phyloP scores from a whole-genome alignment of 2,329 filamentous ascomycete species.

The Dactylellina sp. region DNA sequence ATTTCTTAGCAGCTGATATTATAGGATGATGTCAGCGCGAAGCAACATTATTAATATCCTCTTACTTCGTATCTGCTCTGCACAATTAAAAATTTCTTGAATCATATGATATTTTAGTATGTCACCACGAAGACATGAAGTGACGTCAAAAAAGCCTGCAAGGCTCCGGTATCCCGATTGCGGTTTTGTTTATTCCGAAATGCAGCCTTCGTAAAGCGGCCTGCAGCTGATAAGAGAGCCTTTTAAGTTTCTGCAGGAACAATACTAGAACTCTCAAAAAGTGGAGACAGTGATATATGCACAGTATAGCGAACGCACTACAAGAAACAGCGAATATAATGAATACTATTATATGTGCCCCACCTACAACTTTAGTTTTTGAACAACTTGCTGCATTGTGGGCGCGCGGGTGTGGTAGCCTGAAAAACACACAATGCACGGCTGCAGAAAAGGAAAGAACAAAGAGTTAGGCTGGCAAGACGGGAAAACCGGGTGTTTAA shows the following conservation, averaged over 20 bases:
- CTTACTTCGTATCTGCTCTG: too few relatives aligned
- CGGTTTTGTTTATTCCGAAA: constrained; percentile 1
- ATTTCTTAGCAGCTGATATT: too few relatives aligned
- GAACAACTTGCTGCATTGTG: not conserved
- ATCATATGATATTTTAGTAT: too few relatives aligned
- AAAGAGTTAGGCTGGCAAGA: constrained; percentile 53
- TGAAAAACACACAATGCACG: constrained; percentile 43
- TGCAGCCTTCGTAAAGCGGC: constrained; percentile 1
- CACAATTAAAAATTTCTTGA: not conserved
- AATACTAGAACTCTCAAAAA: constrained; percentile 6
- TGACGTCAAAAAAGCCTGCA: not conserved
- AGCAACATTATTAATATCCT: not conserved
- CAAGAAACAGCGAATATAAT: not conserved
- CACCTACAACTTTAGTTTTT: constrained; percentile 2
- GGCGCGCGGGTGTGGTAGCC: constrained; percentile 38
- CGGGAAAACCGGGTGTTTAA: constrained; percentile 39
- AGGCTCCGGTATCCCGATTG: not conserved
- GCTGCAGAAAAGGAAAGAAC: constrained; percentile 55
- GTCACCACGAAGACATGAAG: not conserved
- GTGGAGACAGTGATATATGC: constrained; percentile 27
- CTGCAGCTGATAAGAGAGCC: constrained; percentile 1
- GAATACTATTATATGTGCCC: constrained; percentile 6
- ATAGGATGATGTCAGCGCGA: not conserved
- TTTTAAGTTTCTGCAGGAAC: constrained; percentile 42
- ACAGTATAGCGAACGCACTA: not conserved